phyloP scores from a whole-genome alignment of 2,329 filamentous ascomycete genomes.

The Lasiodiplodia sp. region DNA sequence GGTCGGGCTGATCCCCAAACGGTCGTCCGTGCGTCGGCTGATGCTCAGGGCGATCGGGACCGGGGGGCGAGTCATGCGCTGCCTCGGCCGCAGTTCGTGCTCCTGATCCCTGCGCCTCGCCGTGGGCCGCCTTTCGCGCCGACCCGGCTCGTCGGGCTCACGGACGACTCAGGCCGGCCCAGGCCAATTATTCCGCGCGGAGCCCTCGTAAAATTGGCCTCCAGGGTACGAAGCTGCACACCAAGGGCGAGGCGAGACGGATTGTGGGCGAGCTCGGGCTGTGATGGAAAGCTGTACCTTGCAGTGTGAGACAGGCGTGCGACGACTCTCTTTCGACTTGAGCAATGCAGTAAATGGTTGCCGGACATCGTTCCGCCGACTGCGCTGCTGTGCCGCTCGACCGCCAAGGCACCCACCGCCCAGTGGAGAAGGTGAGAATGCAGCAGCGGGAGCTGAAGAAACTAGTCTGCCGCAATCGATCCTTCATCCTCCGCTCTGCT shows the following conservation, averaged over 20 bases:
- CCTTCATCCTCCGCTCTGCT: not conserved
- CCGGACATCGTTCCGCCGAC: not conserved
- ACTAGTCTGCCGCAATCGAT: too few species aligned
- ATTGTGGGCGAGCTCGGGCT: not conserved
- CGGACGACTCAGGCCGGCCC: not conserved
- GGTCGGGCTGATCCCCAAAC: not conserved
- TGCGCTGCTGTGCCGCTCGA: not conserved
- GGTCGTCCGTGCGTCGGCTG: slow-evolving; percentile 4
- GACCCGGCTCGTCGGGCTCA: not conserved
- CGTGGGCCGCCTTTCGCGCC: not conserved
- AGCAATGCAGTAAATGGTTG: not conserved
- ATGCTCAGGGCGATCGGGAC: not conserved
- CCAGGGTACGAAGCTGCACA: not conserved
- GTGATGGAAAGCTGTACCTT: not conserved
- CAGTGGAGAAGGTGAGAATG: not conserved
- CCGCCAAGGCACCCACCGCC: not conserved
- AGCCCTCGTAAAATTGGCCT: not conserved
- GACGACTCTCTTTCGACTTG: not conserved
- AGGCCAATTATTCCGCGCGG: not conserved
- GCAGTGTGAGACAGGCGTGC: not conserved
- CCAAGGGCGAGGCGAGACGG: not conserved
- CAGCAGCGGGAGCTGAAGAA: not conserved
- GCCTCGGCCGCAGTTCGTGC: not conserved
- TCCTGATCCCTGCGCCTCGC: not conserved
- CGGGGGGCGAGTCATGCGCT: slow-evolving; percentile 11